Conservation (phyloP, 192 early-diverging fungal species). For the Ramicandelaber brevisporus region DNA sequence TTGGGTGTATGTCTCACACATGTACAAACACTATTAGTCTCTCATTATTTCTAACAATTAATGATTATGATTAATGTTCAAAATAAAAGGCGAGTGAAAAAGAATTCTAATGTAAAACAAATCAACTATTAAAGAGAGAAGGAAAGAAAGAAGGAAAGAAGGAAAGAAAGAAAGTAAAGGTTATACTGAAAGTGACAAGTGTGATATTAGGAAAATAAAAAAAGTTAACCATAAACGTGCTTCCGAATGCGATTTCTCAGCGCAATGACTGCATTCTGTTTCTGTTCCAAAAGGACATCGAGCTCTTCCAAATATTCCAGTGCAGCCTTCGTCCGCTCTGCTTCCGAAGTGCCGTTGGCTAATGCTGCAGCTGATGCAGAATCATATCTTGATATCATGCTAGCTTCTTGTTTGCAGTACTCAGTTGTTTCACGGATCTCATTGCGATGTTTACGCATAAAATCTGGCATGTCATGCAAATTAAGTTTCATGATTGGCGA, state of each 20-base stretch:
- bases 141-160: too few species aligned
- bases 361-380: conserved; percentile 10
- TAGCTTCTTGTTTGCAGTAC: conserved; percentile 35
- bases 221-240: conserved; percentile 8
- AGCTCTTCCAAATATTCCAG: conserved; percentile 29
- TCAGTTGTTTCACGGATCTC: conserved; percentile 33
- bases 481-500: conserved; percentile 3
- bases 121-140: too few species aligned
- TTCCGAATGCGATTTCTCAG: conserved; percentile 13
- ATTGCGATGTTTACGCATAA: conserved; percentile 33
- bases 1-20: too few species aligned
- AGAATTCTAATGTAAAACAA: too few species aligned
- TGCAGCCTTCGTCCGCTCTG: conserved; percentile 30
- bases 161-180: too few species aligned
- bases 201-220: too few species aligned
- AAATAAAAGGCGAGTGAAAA: too few species aligned
- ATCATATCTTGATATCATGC: conserved; percentile 13
- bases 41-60: too few species aligned
- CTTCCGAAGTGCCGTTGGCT: conserved; percentile 12
- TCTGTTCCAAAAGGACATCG: conserved; percentile 26
- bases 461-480: conserved; percentile 22
- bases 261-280: conserved; percentile 21
- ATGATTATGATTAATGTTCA: too few species aligned
- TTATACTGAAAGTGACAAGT: too few species aligned
- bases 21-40: too few species aligned